phyloP scores from a whole-genome alignment of 495 filamentous ascomycete genomes.

The Penicillium alfredii region DNA sequence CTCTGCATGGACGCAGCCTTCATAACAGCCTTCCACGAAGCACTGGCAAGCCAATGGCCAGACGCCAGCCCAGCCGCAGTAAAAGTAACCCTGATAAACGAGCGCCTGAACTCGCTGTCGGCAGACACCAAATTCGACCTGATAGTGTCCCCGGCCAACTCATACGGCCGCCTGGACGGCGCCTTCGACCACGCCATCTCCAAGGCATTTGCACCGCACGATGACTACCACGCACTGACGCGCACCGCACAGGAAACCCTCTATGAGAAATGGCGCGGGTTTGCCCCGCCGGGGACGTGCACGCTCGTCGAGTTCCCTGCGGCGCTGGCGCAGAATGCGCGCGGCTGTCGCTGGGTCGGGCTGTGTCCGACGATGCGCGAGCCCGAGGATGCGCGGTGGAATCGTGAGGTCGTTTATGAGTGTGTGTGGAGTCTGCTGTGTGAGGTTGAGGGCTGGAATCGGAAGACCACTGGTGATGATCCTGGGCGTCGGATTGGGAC shows the following conservation, averaged over 20 bases:
- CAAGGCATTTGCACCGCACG: conserved; percentile 28
- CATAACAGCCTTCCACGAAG: conserved; percentile 28
- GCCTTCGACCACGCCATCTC: conserved; percentile 38
- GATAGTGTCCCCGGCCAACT: conserved; percentile 50
- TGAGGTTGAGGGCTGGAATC: conserved; percentile 42
- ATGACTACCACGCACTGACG: conserved; percentile 43
- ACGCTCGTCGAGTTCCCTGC: conserved; percentile 39
- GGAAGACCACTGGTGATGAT: conserved; percentile 2
- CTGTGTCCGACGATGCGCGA: conserved; percentile 49
- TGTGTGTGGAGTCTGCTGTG: conserved; percentile 47
- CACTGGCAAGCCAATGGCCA: conserved; percentile 17
- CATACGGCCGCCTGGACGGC: conserved; percentile 46
- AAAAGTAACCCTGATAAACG: conserved; percentile 31
- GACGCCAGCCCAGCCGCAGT: conserved; percentile 10
- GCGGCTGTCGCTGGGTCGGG: conserved; percentile 38
- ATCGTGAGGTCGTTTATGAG: conserved; percentile 50
- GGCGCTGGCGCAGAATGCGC: conserved; percentile 23
- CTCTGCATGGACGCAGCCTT: conserved; percentile 29
- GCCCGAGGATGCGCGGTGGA: conserved; percentile 36
- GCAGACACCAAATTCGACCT: conserved; percentile 32
- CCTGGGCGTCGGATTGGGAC: conserved; percentile 25
- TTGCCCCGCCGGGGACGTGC: conserved; percentile 44
- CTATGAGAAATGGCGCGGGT: conserved; percentile 43
- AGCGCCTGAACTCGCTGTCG: conserved; percentile 27
- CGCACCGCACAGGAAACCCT: conserved; percentile 32